Base-by-base conservation (phyloP, 148 eudicot genomes). In the Vaccinium darrowii region DNA sequence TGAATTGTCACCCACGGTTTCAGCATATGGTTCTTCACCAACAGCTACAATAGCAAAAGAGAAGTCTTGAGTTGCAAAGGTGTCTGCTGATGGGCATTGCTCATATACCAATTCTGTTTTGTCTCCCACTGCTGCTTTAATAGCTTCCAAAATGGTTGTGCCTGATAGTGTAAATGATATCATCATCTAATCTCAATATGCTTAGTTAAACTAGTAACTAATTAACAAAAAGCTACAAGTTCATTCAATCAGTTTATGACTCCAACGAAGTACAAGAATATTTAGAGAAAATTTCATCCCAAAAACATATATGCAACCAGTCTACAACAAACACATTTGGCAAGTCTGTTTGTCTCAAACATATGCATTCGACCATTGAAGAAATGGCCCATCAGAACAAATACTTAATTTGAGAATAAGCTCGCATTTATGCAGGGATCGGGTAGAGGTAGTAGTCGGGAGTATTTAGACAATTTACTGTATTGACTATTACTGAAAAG, bases 11-110 rank as follows among this genome's bases (percentile, higher is more conserved):
- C 99, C 99, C 6, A 88, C 88, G 47, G 87, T 83, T 88, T 97
- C 99, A 12, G 91, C 98, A 80, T 97, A 97, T 33, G 99, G 98
- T 72, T 81, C 86, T 89, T 97, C 98, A 50, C 99, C 99, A 51
- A 93, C 92, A 49, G 89, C 98, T 81, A 95, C 99, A 81, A 97
- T 90, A 49, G 98, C 98, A 84, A 84, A 92, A 51, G 90, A 87
- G 85, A 93, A 90, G 80, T 92, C 93, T 86, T 88, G 90, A 71
- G 85, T 82, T 39, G 85, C 81, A 76, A 96, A 88, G 76, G 94
- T 93, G 51, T 90, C 91, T 79, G 92, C 84, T 2, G 98, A 87
- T 81, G 99, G 99, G 57, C 87, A 85, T 86, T 85, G 89, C 87
- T 94, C 94, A 47, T 86, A 93, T 14, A 93, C 82, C 78, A 97